Base-by-base conservation (phyloP, 2,329 filamentous ascomycete genomes). In the Arthrobotrys sphaeroides region DNA sequence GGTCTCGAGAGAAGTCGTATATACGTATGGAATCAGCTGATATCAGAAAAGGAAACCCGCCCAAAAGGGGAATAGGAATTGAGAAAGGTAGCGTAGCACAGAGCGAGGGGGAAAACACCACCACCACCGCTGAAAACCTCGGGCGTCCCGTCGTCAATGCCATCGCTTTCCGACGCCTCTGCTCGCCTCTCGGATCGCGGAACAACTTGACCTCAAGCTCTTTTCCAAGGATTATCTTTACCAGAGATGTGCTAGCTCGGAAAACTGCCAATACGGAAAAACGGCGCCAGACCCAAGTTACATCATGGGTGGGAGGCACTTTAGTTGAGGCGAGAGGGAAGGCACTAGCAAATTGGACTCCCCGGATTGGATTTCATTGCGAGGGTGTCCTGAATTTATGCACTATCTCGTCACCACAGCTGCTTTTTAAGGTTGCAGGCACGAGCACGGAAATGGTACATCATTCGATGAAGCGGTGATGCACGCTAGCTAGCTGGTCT, bases 231-330 rank as follows among this genome's bases (percentile, higher is more conserved):
- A 55, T 45, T 49, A 70, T 53, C 43, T 55, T 69, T 69, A 42
- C 65, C 42, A 51, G 43, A 69, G 43, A 69, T 53, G 59, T 38
- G 36, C 64, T 68, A 68, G 64, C 64, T 60, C 47, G 49, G 28
- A 59, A 72, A 61, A 22, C 42, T 73, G 69, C 69, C 69, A 73
- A 73, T 73, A 73, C 69, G 69, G 69, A 73, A 73, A 73, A 66
- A 73, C 69, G 69, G 69, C 69, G 69, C 53, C 59, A 57, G 33
- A 33, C 42, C 33, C 38, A 26, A 13, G 47, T 66, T 73, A 73
- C 60, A 73, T 73, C 68, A 65, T 73, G 51, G 68, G 68, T 53
- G 55, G 43, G 62, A 55, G 57, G 31, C 9, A 61, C 51, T 40
- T 43, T 33, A 60, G 38, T 20, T 38, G 65, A 69, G 43, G 45